Evolutionary conservation across 805 yeast genomes (phyloP), one percentile per base, ranked within the genome.

Genomic region (Wickerhamiella brachini): DNA sequence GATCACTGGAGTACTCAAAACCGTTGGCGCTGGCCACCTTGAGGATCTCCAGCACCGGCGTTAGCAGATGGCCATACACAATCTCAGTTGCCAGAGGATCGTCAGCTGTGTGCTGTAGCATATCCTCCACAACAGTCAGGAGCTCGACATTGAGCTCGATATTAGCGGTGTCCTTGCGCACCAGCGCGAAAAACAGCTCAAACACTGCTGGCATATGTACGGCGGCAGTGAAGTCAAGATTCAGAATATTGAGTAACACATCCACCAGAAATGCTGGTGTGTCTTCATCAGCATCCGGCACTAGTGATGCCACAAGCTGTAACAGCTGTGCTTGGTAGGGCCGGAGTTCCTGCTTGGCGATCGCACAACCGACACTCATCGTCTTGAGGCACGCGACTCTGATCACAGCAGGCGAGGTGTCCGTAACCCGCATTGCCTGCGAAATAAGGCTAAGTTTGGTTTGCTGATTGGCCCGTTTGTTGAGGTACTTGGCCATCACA

Each of bases 241-340:
- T 70, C 41, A 84, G 74, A 1, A 80, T 76, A 2, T 74, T 71
- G 1, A 80, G 71, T n/a, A 85, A 65, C 0, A 83, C 75, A 62
- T 88, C 95, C 12, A 85, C 72, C 43, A 89, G 65, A 46, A 83
- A 72, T 1, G 88, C 77, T 37, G 84, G 79, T 0, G 95, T 76
- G 59, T 89, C 97, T 45, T 86, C 95, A 45, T 80, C 84, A 0
- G 93, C 76, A 1, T 78, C 82, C 1, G 73, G 75, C 2, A 75
- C 61, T 9, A 90, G 64, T 1, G 72, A 63, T 2, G 63, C 59
- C 10, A 80, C 71, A 0, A 77, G 44, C 55, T 1, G 56, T 45
- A 38, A 76, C 60, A 10, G 70, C 55, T 2, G 57, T 45, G 18
- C 44, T 51, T 66, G 70, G 44, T 57, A 54, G 7, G 49, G 47